These are phyloP conservation scores for Ogataea corticis DNA, from an alignment of 805 yeast genomes.

Conservation along the genomic window DNA sequence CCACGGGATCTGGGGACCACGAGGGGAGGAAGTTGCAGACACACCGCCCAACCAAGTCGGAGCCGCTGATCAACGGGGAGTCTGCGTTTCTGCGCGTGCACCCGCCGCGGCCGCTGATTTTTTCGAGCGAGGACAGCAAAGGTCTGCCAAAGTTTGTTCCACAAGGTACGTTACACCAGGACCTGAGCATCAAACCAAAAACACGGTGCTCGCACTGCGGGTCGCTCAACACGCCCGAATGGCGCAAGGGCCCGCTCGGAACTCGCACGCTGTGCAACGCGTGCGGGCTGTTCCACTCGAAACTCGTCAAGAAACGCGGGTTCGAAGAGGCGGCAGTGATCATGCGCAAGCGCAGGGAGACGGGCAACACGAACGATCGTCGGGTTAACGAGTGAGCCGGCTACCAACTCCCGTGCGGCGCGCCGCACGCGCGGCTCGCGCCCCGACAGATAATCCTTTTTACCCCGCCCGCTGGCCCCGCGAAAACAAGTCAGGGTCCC, in stretches of 20 bases:
- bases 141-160: slow-evolving; percentile 23
- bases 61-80: slow-evolving; percentile 27
- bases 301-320: slow-evolving; percentile 53
- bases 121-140: slow-evolving; percentile 12
- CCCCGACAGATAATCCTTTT: not conserved
- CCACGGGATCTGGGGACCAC: not conserved
- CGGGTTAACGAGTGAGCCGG: slow-evolving; percentile 23
- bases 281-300: slow-evolving; percentile 78
- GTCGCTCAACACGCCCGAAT: slow-evolving; percentile 78
- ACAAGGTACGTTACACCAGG: slow-evolving; percentile 38
- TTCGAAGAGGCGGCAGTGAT: slow-evolving; percentile 40
- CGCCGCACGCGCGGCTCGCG: no score
- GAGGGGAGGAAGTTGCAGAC: slow-evolving; percentile 2
- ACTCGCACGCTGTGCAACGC: slow-evolving; percentile 86
- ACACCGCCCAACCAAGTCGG: slow-evolving; percentile 22
- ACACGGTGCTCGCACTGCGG: slow-evolving; percentile 68
- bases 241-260: slow-evolving; percentile 91
- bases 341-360: slow-evolving; percentile 32
- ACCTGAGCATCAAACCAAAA: slow-evolving; percentile 33
- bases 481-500: not conserved
- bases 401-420: no score
- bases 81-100: slow-evolving; percentile 31
- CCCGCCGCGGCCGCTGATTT: slow-evolving; percentile 31
- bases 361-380: slow-evolving; percentile 33
- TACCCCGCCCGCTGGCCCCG: slow-evolving; percentile 3